Evolutionary conservation across 495 filamentous ascomycete species (phyloP), one percentile per base, ranked within the genome.

Genomic region (Xylaria castorea): DNA sequence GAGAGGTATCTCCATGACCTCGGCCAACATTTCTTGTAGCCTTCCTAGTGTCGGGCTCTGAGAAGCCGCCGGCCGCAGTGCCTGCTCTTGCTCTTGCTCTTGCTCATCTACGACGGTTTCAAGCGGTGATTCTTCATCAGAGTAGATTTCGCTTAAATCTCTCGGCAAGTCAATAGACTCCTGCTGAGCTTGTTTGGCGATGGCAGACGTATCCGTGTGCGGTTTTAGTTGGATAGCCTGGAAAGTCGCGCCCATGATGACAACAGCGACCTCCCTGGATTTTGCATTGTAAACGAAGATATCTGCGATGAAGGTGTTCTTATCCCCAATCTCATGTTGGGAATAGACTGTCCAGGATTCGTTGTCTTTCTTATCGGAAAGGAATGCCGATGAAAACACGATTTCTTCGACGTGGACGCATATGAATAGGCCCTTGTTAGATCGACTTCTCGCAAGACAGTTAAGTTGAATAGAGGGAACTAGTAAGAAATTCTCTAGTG

Each of bases 241-340:
- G 68, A 83, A 84, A 30, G 71, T 63, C 12, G 75, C 79, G 14
- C 80, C 82, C 25, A 84, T 57, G 18, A 81, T 61, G 7, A 76
- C 66, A 30, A 82, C 27, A 2, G 81, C 70, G 6, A 75, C 58
- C 0, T 76, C 50, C 5, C 73, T 70, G 0, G 69, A 71, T 0
- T 40, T 32, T 1, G 66, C 32, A 44, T 84, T 78, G 36, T 76
- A 75, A 5, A 82, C 80, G 40, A 82, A 84, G 12, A 84, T 76
- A 62, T 85, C 82, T 64, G 81, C 82, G 6, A 71, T 53, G 48
- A 77, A 66, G 3, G 57, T 71, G 18, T 70, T 74, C 72, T 79
- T 57, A 20, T 61, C 58, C 12, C 70, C 65, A 1, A 62, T 32
- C 27, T 69, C 70, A 67, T 79, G 46, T n/a, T 73, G 76, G 11